Percentiles rank a stretch among this genome's conserved stretches.
Evolutionary conservation across 192 early-diverging fungal species (phyloP).

Genomic region (Spinellus fusiger): DNA sequence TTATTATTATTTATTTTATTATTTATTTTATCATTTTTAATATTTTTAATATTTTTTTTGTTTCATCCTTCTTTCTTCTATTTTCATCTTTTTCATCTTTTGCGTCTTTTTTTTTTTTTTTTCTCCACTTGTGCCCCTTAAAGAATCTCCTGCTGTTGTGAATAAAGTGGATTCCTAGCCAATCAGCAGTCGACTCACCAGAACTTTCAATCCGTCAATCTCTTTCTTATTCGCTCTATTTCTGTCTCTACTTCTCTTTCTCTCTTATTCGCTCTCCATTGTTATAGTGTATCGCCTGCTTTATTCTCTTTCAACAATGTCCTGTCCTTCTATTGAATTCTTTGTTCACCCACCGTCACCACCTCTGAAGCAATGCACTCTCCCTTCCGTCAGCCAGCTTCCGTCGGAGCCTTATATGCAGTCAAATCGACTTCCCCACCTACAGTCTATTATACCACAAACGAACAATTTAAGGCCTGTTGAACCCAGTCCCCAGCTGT

Average conservation of each 20-base stretch:
- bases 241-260: not conserved
- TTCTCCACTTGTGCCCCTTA: too few species aligned
- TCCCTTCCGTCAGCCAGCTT: constrained; percentile 17
- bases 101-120: constrained; percentile 1
- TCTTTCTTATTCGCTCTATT: too few species aligned
- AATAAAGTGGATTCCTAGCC: too few species aligned
- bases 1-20: constrained; percentile 8
- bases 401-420: not conserved
- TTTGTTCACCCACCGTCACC: constrained; percentile 25
- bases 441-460: not conserved
- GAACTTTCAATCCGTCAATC: too few species aligned
- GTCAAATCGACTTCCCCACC: constrained; percentile 3
- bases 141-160: too few species aligned
- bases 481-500: not conserved
- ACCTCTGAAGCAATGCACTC: not conserved
- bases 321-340: constrained; percentile 17
- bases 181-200: too few species aligned
- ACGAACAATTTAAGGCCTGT: constrained; percentile 1
- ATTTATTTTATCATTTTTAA: not conserved
- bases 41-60: not conserved
- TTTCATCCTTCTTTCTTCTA: not conserved
- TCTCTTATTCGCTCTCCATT: not conserved
- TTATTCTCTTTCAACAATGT: constrained; percentile 5
- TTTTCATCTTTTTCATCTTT: not conserved
- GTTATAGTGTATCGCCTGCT: not conserved